Base-by-base conservation (phyloP, 768 basidiomycete species). In the Gelatoporia subvermispora region DNA sequence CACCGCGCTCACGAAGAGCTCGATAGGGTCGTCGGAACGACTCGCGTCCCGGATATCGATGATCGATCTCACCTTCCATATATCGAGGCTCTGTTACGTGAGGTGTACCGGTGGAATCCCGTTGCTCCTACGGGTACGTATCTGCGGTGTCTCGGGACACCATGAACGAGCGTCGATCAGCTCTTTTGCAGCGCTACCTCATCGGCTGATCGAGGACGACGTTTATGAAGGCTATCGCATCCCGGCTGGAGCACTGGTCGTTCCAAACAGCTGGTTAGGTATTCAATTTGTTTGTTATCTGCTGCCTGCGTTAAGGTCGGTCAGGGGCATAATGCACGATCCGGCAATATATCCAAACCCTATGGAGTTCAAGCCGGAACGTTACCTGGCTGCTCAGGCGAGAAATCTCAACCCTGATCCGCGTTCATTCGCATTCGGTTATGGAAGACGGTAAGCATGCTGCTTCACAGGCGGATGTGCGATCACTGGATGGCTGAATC, bases 201-300 rank as follows among this genome's bases (percentile, higher is more conserved):
- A 49, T 37, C 10, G 18, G 16, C 20, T 25, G 0, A 48, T 31
- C 9, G 41, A 54, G 39, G 78, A 85, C 51, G 83, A 85, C 52
- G 59, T 76, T 21, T 85, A 84, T 56, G 59, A 72, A 24, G 79
- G 74, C 2, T 69, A 71, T 63, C 66, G 72, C 36, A 76, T 85
- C 35, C 84, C 83, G n/a, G 76, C 80, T 56, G 84, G 83, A 7
- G 72, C 36, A 28, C 44, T 67, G 64, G 60, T 84, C 16, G 75
- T 83, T 49, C 73, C 70, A 9, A 85, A 85, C 52, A 74, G 80
- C 20, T 83, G 81, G 50, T 51, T 8, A 17, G 31, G 25, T 21
- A 45, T 41, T 13, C 21, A 31, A 9, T 38, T 4, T 36, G 28
- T 28, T 8, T 43, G 1, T 35, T 34, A 16, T 37, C 8, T 21